Evolutionary conservation across 192 early-diverging fungal genomes (phyloP).

Genomic region (Diversispora eburnea): DNA sequence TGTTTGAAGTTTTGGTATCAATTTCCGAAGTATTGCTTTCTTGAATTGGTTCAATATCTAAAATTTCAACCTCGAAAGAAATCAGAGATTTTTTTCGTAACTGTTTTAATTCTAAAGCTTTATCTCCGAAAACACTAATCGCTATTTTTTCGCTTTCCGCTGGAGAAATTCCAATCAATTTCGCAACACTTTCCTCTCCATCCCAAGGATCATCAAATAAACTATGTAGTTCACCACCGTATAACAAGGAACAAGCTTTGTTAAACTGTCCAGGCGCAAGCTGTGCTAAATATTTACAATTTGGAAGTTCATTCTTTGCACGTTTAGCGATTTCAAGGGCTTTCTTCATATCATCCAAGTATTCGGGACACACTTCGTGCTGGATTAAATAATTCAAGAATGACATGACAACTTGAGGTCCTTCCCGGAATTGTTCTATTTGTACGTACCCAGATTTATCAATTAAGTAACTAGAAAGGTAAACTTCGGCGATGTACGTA

Average conservation of each 20-base stretch:
- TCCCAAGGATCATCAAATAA: constrained; percentile 35
- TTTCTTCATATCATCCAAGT: constrained; percentile 42
- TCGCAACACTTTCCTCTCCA: background rate
- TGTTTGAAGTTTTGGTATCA: background rate
- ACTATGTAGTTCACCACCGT: constrained; percentile 42
- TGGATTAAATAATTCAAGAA: constrained; percentile 49
- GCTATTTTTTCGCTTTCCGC: background rate
- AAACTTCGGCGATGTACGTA: constrained; percentile 45
- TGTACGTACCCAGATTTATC: constrained; percentile 43
- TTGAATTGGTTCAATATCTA: background rate
- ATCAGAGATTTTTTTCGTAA: background rate
- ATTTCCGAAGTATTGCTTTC: background rate
- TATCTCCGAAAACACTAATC: background rate
- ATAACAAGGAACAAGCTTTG: constrained; percentile 50
- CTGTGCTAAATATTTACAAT: constrained; percentile 41
- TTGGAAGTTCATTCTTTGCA: constrained; percentile 48
- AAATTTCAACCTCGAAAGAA: background rate
- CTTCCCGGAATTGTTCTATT: constrained; percentile 43
- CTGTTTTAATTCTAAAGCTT: background rate
- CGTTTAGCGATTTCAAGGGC: constrained; percentile 41
- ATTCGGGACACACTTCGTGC: constrained; percentile 50
- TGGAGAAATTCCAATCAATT: constrained; percentile 32
- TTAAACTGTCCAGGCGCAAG: constrained; percentile 47
- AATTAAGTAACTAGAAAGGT: constrained; percentile 51
- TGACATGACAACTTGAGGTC: constrained; percentile 42